Evolutionary conservation across 2,329 filamentous ascomycete species (phyloP), one percentile per base, ranked within the genome.

Genomic region (Ilyonectria sp.): DNA sequence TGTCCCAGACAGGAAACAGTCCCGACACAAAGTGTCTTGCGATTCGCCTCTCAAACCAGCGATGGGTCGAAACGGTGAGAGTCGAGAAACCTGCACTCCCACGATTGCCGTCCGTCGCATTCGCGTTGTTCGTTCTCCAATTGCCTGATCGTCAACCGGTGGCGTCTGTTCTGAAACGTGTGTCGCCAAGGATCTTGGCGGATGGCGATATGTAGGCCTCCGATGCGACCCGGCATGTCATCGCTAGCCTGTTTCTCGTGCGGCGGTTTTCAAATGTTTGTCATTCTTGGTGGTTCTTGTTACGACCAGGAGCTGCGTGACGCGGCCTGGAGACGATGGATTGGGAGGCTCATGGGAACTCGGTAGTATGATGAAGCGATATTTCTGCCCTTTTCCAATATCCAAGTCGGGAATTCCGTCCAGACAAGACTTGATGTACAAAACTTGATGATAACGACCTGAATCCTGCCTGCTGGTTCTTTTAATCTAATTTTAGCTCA

Each of bases 111-210:
- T 35, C 19, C 29, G 31, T 35, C 33, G 10, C 29, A 31, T 23
- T 53, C 6, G 44, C n/a, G 31, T 19, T 35, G n/a, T 53, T 53
- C n/a, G 37, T 46, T 46, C 43, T 37, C 19, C 37, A 46, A 40
- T 43, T 43, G 40, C 54, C 29, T 57, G 54, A 57, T 57, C 54
- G 10, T 13, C 53, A 44, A n/a, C 21, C 53, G 17, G 21, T 43
- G 23, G 33, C 37, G 37, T 23, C 15, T 10, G 35, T 57, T 35
- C n/a, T 59, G 56, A 59, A 59, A 59, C 56, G 40, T 19, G 11
- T 17, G 19, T 10, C 19, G 55, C 37, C 55, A 37, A 37, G 31
- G 23, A 29, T 26, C 19, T 40, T 7, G 17, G 21, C 13, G 35
- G 52, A 31, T 31, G 29, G 49, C 4, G 49, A 35, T 21, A n/a